Conservation (phyloP, 306 rosid genomes). For the Medicago lupulina region DNA sequence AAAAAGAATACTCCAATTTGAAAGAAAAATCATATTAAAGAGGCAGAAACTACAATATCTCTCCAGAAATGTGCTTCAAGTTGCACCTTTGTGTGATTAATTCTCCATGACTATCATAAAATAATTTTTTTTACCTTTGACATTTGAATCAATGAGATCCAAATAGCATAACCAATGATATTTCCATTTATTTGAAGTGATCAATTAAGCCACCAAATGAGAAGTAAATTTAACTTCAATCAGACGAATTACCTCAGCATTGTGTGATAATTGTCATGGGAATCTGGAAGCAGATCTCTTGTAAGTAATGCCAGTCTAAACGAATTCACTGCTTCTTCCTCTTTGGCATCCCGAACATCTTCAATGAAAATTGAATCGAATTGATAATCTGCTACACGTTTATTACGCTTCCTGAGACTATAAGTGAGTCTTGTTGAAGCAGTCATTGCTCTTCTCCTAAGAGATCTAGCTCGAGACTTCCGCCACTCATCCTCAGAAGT, state of each 20-base stretch:
- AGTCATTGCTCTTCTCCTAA: constrained; percentile 67
- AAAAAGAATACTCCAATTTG: constrained; percentile 22
- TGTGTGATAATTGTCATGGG: constrained; percentile 89
- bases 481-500: constrained; percentile 89
- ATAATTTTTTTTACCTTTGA: constrained; percentile 29
- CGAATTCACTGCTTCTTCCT: constrained; percentile 79
- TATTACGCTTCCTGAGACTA: constrained; percentile 71
- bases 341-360: constrained; percentile 90
- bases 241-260: constrained; percentile 70
- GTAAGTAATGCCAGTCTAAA: constrained; percentile 65
- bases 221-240: constrained; percentile 14
- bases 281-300: constrained; percentile 73
- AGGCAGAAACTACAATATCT: constrained; percentile 31
- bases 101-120: constrained; percentile 15
- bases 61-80: constrained; percentile 13
- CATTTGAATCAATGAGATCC: constrained; percentile 27
- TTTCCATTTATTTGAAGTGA: constrained; percentile 25
- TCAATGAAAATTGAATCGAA: constrained; percentile 67
- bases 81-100: constrained; percentile 2
- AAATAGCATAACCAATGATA: constrained; percentile 9
- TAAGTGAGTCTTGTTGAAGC: constrained; percentile 68
- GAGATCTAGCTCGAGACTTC: constrained; percentile 72
- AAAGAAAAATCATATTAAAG: constrained; percentile 27
- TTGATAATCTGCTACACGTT: constrained; percentile 74
- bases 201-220: constrained; percentile 28